Base-by-base conservation (phyloP, 495 filamentous ascomycete species). In the Podospora didyma region DNA sequence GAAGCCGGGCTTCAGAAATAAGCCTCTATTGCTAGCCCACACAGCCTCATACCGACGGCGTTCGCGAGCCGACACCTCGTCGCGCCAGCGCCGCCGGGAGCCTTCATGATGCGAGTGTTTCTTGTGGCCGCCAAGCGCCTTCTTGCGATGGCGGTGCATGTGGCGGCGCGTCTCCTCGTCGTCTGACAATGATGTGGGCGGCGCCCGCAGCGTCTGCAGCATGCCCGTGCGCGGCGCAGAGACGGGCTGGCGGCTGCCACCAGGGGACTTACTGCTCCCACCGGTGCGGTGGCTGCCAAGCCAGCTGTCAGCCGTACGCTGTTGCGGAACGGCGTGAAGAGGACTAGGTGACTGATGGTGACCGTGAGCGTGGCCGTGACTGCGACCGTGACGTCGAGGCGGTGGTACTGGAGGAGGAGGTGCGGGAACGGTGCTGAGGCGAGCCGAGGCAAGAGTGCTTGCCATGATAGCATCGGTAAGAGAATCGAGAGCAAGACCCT, bases 1-100 rank as follows among this genome's bases (percentile, higher is more conserved):
- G 39, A 61, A 69, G 0, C 56, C 59, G 23, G 49, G 44, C 10
- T 37, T 53, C 16, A 65, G 34, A 46, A 66, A 63, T n/a, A 92
- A 53, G 0, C 92, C 93, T 56, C 83, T 83, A 64, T 98, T 97
- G 17, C 90, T 92, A 22, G 95, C 94, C 91, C 92, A 98, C 3
- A 98, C 86, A 4, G 91, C 95, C 72, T 97, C 94, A 64, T 97
- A 97, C n/a, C 93, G 79, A 62, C 89, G 90, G 37, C 91, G 80
- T 64, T 97, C 90, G 9, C 84, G 73, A 55, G 87, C 82, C 0
- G 88, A 89, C 39, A 97, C 79, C 52, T 83, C 78, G 56, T 89
- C 86, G 28, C 86, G 78, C 89, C 91, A 97, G n/a, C 89, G 81
- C 64, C 86, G 89, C 20, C 91, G 83, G 39, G 89, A 81, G 3